A percentile compares a stretch with the other conserved stretches of the same genome.
Evolutionary conservation across 1,139 yeast species (phyloP).

Genomic region (Geotrichum bryndzae): DNA sequence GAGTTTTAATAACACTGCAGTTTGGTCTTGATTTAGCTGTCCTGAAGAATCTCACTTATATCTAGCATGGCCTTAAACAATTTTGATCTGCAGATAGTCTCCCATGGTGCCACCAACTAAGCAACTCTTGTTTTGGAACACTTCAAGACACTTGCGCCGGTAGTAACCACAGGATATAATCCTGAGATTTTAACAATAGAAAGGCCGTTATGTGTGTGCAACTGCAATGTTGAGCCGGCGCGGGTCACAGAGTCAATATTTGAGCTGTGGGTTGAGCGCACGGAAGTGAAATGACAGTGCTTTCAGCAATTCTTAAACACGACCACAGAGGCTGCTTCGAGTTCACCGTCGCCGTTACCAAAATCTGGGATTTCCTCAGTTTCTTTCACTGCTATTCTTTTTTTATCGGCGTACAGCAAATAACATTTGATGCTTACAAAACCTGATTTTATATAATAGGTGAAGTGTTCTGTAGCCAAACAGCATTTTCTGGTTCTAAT

Average conservation of each 20-base stretch:
- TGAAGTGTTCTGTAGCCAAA: too few relatives aligned
- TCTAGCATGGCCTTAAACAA: too few relatives aligned
- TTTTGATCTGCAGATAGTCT: not conserved
- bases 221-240: conserved; percentile 94
- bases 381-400: not conserved
- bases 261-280: conserved; percentile 60
- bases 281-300: conserved; percentile 91
- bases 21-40: not conserved
- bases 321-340: conserved; percentile 91
- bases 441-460: too few relatives aligned
- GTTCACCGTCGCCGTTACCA: conserved; percentile 49
- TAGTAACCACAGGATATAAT: not conserved
- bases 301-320: conserved; percentile 98
- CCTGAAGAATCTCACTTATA: not conserved
- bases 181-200: conserved; percentile 64
- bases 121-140: not conserved
- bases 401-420: too few relatives aligned
- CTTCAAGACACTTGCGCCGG: not conserved
- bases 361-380: conserved; percentile 43
- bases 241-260: conserved; percentile 81
- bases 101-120: not conserved
- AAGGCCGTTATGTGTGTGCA: conserved; percentile 82
- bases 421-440: too few relatives aligned
- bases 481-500: too few relatives aligned
- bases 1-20: too few relatives aligned